Percentiles rank a stretch among this genome's conserved stretches.
These are phyloP conservation scores for Hevea brasiliensis DNA, from an alignment of 345 rosid genomes.

Conservation along the genomic window DNA sequence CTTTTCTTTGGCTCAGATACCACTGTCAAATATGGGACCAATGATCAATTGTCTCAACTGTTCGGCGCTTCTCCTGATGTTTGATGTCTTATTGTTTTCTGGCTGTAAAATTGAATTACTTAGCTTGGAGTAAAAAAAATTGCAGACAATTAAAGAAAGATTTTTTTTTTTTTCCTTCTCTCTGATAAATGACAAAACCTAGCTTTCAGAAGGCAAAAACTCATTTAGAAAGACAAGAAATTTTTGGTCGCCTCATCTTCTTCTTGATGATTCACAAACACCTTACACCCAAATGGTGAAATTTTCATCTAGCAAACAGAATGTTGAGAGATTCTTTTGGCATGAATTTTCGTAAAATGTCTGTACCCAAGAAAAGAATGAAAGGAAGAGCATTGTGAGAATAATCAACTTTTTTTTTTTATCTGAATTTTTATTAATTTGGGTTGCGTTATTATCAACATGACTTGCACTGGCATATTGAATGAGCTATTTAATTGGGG, in stretches of 20 bases:
- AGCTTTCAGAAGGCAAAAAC: background rate
- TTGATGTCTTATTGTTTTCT: background rate
- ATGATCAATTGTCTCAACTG: background rate
- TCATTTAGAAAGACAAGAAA: too few species aligned
- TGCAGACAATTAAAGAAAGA: background rate
- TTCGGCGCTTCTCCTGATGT: background rate
- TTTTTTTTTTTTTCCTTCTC: background rate
- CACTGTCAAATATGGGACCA: background rate
- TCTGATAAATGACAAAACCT: background rate
- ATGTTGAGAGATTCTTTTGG: background rate
- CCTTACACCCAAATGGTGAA: background rate
- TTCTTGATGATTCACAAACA: background rate
- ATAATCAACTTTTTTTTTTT: background rate
- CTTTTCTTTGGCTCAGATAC: slow-evolving; percentile 2
- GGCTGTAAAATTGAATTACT: background rate
- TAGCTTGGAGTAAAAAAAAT: background rate
- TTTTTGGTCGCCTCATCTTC: background rate
- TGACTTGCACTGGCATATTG: background rate
- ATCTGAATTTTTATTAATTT: background rate
- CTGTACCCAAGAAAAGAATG: background rate
- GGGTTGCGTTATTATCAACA: too few species aligned
- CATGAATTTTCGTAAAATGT: too few species aligned
- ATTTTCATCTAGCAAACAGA: background rate
- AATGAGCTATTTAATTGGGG: background rate
- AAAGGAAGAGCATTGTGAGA: too few species aligned